These are phyloP conservation scores for Hevea brasiliensis DNA, from an alignment of 345 rosid genomes.

Conservation along the genomic window DNA sequence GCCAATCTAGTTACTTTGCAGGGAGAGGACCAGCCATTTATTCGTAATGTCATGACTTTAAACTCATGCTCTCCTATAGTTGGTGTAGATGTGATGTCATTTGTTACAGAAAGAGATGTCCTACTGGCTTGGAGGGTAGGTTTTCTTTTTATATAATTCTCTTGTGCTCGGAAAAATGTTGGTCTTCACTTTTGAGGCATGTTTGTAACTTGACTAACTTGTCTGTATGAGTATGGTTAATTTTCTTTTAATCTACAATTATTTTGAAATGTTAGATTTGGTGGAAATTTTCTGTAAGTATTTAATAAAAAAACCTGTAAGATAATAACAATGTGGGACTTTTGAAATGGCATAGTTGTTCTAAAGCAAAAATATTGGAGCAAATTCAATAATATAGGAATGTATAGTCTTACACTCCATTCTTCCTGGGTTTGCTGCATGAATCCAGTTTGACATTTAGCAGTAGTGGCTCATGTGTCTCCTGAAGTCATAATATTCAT, in stretches of 20 bases:
- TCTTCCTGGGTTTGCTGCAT: too few relatives aligned
- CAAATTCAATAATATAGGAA: background rate
- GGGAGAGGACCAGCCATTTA: constrained; percentile 83
- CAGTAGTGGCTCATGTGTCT: too few relatives aligned
- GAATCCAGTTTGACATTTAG: too few relatives aligned
- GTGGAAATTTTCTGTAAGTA: background rate
- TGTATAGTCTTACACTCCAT: too few relatives aligned
- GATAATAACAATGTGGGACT: background rate
- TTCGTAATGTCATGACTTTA: constrained; percentile 94
- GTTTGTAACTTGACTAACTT: background rate
- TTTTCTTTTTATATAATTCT: constrained; percentile 11
- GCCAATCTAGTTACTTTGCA: constrained; percentile 93
- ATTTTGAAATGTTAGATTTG: background rate
- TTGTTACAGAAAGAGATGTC: constrained; percentile 84
- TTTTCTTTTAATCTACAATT: too few relatives aligned
- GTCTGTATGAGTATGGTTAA: background rate
- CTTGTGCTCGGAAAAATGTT: background rate
- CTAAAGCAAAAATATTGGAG: background rate
- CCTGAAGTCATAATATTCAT: too few relatives aligned
- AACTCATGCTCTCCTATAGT: constrained; percentile 89
- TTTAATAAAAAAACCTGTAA: background rate
- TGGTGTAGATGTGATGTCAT: constrained; percentile 94
- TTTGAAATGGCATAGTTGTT: background rate
- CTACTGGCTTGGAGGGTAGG: constrained; percentile 93
- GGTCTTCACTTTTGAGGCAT: background rate